Base-by-base conservation (phyloP, 768 basidiomycete genomes). In the Amanita inopinata region DNA sequence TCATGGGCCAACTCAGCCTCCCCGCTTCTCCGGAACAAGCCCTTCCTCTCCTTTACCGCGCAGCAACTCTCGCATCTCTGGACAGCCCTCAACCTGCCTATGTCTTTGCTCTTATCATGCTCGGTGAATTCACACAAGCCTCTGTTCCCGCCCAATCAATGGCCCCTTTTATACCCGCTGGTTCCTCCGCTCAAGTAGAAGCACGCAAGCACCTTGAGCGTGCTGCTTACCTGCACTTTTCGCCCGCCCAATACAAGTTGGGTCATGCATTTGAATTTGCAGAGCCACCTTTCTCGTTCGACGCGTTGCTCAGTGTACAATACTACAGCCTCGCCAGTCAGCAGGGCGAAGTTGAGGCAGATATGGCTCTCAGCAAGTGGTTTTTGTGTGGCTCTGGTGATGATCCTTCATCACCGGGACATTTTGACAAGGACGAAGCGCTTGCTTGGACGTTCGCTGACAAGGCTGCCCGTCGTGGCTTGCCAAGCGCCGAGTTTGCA, bases 351-450 rank as follows among this genome's bases (percentile, higher is more conserved):
- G 70, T 74, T 17, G 92, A 97, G 58, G 94, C 94, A 0, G 91
- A 98, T 56, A 93, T 97, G 91, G 93, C 91, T 2, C 71, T 97
- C 40, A 82, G 78, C 60, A 97, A 96, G 62, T 98, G 94, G 93
- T 97, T 96, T 67, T 64, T 98, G 37, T 93, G 91, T 56, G 93
- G 93, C 1, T 61, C 59, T 3, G 79, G 81, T 0, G 60, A 57
- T 9, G 37, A 50, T 15, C 46, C 46, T 6, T 66, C 67, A 8
- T 63, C 58, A 3, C 56, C 57, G n/a, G 67, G 61, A 2, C 64
- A 61, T 10, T 92, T 96, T 51, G 86, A 87, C 28, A 90, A 91
- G 60, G 88, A 93, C 57, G 91, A 96, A 56, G 63, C 57, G 1
- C 70, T 97, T 2, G 92, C 94, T 2, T 76, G 76, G 49, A 85